These are phyloP conservation scores for Globisporangium iwayamae DNA, from an alignment of 352 stramenopile species.

Conservation along the genomic window DNA sequence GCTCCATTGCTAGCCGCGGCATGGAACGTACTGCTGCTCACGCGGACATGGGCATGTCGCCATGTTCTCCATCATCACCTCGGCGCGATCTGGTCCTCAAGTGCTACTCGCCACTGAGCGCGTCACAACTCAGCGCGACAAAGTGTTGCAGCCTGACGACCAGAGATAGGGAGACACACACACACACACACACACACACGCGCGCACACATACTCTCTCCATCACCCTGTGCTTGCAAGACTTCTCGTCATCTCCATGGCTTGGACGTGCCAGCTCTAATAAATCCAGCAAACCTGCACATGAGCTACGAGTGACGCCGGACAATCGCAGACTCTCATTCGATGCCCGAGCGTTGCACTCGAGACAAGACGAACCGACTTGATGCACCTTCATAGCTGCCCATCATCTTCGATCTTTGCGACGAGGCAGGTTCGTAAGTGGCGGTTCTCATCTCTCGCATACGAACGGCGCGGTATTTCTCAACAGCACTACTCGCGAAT, in stretches of 20 bases:
- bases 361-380: not conserved
- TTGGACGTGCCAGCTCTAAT: no score
- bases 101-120: no score
- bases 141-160: not conserved
- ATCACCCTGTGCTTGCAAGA: not conserved
- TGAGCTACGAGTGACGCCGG: not conserved
- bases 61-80: no score
- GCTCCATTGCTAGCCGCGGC: no score
- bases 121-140: no score
- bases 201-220: not conserved
- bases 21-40: no score
- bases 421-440: not conserved
- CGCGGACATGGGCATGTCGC: no score
- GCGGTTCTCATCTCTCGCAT: not conserved
- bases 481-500: not conserved
- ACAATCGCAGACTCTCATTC: not conserved
- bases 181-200: not conserved
- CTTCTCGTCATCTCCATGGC: no score
- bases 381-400: not conserved
- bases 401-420: slow-evolving; percentile 5
- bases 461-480: not conserved
- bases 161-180: not conserved
- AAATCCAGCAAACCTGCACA: not conserved
- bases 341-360: not conserved
- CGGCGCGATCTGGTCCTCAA: no score